Conservation (phyloP, 192 early-diverging fungal species). For the Backusella parvicylindrica region DNA sequence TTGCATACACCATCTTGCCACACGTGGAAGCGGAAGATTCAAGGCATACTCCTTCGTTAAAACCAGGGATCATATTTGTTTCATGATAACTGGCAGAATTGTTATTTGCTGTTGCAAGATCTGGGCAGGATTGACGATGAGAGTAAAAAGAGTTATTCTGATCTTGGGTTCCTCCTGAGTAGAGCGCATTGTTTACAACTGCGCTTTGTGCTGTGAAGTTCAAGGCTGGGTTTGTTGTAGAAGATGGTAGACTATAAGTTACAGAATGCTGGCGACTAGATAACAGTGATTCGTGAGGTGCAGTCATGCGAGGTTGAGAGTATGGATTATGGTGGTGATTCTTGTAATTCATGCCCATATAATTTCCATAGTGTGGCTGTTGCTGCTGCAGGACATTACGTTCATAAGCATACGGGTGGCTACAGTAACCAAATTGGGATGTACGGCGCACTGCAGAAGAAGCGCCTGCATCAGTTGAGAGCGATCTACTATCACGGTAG, state of each 20-base stretch:
- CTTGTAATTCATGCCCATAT: neutral
- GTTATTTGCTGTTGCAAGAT: neutral
- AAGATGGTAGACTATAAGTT: slow-evolving; percentile 3
- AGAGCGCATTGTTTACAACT: neutral
- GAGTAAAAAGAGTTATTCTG: neutral
- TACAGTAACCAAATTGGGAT: slow-evolving; percentile 6
- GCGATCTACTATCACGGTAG: slow-evolving; percentile 13
- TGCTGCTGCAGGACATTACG: neutral
- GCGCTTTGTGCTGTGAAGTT: neutral
- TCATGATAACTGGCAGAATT: neutral
- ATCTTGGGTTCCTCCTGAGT: neutral
- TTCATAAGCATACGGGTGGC: slow-evolving; percentile 6
- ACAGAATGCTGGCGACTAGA: slow-evolving; percentile 1
- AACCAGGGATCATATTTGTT: neutral
- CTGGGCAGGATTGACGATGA: slow-evolving; percentile 5
- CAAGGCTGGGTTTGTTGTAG: neutral
- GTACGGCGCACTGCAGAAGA: slow-evolving; percentile 8
- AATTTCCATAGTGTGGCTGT: neutral
- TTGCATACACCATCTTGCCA: neutral
- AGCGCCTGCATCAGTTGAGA: slow-evolving; percentile 13
- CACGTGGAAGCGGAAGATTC: neutral
- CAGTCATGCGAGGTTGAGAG: neutral
- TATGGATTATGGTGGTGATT: neutral
- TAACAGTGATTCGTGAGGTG: slow-evolving; percentile 4
- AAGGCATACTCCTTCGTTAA: neutral